A percentile compares a stretch with the other conserved stretches of the same genome.
These are phyloP conservation scores for Trichomonascaceae sp. DNA, from an alignment of 1,139 yeast species.

Conservation along the genomic window DNA sequence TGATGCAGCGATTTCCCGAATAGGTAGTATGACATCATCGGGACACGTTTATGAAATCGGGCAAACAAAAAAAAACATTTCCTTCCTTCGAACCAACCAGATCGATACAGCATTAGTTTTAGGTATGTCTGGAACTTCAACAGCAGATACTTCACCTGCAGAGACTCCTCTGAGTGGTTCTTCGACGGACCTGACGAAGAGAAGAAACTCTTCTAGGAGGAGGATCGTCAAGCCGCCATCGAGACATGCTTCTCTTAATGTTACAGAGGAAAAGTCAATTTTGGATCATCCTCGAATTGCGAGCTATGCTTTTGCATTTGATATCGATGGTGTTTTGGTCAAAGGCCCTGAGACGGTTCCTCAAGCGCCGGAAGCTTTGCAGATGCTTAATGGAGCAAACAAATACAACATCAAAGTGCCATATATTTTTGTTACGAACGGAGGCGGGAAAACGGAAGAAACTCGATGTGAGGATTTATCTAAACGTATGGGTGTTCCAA, in stretches of 20 bases:
- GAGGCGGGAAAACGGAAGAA: slow-evolving; percentile 78
- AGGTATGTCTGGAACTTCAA: background rate
- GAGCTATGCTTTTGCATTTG: slow-evolving; percentile 80
- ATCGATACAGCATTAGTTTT: background rate
- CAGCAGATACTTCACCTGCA: background rate
- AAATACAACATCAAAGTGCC: slow-evolving; percentile 78
- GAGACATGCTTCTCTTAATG: slow-evolving; percentile 11
- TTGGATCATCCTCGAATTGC: slow-evolving; percentile 42
- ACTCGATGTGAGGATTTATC: slow-evolving; percentile 65
- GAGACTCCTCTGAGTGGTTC: background rate
- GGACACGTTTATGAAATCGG: background rate
- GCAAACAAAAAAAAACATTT: background rate
- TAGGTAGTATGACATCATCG: background rate
- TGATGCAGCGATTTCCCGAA: background rate
- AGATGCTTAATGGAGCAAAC: slow-evolving; percentile 67
- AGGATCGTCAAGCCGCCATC: slow-evolving; percentile 2
- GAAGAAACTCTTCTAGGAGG: background rate
- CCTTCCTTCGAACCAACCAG: background rate
- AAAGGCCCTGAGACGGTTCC: slow-evolving; percentile 78
- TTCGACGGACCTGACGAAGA: background rate
- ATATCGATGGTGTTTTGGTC: slow-evolving; percentile 78
- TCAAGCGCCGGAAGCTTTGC: slow-evolving; percentile 64
- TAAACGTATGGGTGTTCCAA: slow-evolving; percentile 50
- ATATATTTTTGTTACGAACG: slow-evolving; percentile 78
- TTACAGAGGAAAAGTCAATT: slow-evolving; percentile 9